phyloP scores from a whole-genome alignment of 2,329 filamentous ascomycete species.

The Xylariales sp. region DNA sequence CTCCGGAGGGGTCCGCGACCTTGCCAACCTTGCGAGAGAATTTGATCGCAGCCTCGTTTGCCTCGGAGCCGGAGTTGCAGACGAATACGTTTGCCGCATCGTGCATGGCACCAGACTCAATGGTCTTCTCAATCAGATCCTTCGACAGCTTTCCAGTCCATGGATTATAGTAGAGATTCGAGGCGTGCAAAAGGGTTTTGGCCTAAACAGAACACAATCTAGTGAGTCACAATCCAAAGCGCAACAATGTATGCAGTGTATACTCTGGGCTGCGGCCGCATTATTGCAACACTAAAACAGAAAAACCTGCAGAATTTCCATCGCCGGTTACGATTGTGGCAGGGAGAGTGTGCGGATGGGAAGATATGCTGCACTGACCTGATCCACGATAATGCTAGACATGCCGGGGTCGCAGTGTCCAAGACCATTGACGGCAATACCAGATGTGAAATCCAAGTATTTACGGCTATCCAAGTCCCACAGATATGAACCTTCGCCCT shows the following conservation, averaged over 20 bases:
- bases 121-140: conserved; percentile 76
- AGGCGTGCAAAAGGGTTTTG: conserved; percentile 80
- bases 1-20: conserved; percentile 62
- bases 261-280: too few relatives aligned
- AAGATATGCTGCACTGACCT: too few relatives aligned
- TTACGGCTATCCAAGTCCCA: conserved; percentile 86
- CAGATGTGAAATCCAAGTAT: conserved; percentile 92
- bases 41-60: conserved; percentile 97
- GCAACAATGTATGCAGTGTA: too few relatives aligned
- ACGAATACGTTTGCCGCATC: conserved; percentile 79
- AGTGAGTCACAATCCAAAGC: too few relatives aligned
- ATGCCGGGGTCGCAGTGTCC: conserved; percentile 87
- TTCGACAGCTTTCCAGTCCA: conserved; percentile 91
- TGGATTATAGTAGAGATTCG: conserved; percentile 94
- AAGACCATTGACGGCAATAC: conserved; percentile 90
- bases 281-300: too few relatives aligned
- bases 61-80: conserved; percentile 94
- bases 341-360: too few relatives aligned
- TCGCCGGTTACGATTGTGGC: too few relatives aligned
- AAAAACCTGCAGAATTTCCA: too few relatives aligned
- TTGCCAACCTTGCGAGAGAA: conserved; percentile 92
- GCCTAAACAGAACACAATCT: too few relatives aligned
- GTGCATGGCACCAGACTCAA: conserved; percentile 76
- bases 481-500: conserved; percentile 80
- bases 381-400: conserved; percentile 68